Conservation (phyloP, 129 eudicot genomes). For the Tagetes patula region DNA sequence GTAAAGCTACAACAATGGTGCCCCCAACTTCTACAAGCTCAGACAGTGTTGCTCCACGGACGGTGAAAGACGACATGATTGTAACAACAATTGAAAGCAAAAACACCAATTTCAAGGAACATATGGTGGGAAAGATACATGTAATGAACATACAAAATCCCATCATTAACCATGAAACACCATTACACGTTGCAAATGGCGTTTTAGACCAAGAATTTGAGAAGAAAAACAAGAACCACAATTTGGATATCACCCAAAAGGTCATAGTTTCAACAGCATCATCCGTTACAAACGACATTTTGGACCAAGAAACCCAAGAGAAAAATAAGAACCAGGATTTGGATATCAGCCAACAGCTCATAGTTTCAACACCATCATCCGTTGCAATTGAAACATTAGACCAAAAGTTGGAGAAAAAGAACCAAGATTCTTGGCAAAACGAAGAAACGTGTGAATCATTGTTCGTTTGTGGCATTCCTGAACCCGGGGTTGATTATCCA, state of each 20-base stretch:
- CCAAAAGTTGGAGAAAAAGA: constrained; percentile 13
- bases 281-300: constrained; percentile 4
- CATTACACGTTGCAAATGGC: too few relatives aligned
- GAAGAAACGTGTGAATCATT: background rate
- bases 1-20: constrained; percentile 21
- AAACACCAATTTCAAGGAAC: background rate
- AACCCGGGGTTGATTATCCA: constrained; percentile 3
- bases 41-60: background rate
- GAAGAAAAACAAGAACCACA: too few relatives aligned
- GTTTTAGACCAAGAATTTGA: too few relatives aligned
- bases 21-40: constrained; percentile 9
- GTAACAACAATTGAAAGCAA: background rate
- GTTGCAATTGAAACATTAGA: constrained; percentile 7
- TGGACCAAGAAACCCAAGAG: constrained; percentile 2
- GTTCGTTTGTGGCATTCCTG: constrained; percentile 15
- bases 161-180: too few relatives aligned
- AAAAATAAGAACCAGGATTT: constrained; percentile 13
- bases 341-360: background rate
- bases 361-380: background rate
- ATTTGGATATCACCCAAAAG: constrained; percentile 14
- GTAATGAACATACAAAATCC: too few relatives aligned
- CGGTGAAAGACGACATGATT: background rate
- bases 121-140: too few relatives aligned
- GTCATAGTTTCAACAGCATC: background rate
- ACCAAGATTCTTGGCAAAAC: constrained; percentile 14